Conservation (phyloP, 169 alveolate species). For the Cryptosporidium ryanae region DNA sequence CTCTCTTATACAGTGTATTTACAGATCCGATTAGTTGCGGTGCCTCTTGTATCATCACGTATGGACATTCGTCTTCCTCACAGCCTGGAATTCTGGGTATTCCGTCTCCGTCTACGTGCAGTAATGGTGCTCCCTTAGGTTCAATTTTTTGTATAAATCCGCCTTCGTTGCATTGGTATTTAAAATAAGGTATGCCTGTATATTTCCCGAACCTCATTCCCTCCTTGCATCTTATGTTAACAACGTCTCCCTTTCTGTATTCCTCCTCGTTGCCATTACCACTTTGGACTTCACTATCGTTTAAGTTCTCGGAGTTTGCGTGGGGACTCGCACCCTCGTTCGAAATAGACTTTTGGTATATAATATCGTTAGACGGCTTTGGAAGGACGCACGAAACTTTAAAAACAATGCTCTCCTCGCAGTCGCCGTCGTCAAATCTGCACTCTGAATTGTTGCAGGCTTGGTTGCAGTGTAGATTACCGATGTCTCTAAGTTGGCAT, state of each 20-base stretch:
- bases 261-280: constrained; percentile 20
- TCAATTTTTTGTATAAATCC: constrained; percentile 55
- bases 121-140: constrained; percentile 53
- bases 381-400: constrained; percentile 22
- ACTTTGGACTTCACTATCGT: not conserved
- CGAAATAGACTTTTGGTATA: not conserved
- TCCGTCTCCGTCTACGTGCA: constrained; percentile 62
- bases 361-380: constrained; percentile 28
- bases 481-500: constrained; percentile 81
- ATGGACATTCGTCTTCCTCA: constrained; percentile 63
- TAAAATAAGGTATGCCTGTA: constrained; percentile 43
- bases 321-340: not conserved
- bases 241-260: constrained; percentile 29
- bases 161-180: constrained; percentile 57
- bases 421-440: constrained; percentile 80
- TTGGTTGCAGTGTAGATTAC: constrained; percentile 79
- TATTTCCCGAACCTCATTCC: constrained; percentile 43
- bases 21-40: constrained; percentile 50
- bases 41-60: constrained; percentile 37
- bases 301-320: not conserved
- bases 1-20: constrained; percentile 51
- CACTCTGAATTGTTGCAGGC: constrained; percentile 81
- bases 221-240: constrained; percentile 5
- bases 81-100: constrained; percentile 54
- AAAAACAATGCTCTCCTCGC: constrained; percentile 77